Evolutionary conservation across 164 flowering plant genomes (phyloP), one percentile per base, ranked within the genome.

Genomic region (Vitis labrusca): DNA sequence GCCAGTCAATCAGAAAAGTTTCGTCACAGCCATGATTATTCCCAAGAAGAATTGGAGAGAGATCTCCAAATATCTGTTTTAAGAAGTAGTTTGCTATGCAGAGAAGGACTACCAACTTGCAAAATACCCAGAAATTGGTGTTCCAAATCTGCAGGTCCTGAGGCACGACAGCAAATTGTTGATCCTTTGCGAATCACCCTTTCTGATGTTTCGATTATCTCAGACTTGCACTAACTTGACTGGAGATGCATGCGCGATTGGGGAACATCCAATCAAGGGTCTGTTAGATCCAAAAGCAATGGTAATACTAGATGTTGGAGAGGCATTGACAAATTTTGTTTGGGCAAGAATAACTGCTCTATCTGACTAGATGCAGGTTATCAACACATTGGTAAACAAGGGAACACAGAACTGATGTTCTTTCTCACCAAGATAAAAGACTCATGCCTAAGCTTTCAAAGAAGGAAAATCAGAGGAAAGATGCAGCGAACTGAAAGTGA

Each of bases 331-430:
- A 68, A 94, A 94, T 84, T 97, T 94, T 59, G 90, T 94, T 58
- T 94, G 99, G 97, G 97, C 97, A 7, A 85, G 85, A 76, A 88
- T 91, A 19, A 89, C 99, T 63, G 86, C 97, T 66, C 93, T 91
- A 54, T 78, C 88, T 61, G 96, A 91, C 65, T 94, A 94, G 99
- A 92, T 94, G 99, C 92, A 92, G 83, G 98, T 97, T 71, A 97
- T 98, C 61, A 94, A 94, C 23, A 19, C 23, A 19, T 19, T 19
- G 23, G 23, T 19, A 19, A 19, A 19, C 23, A 19, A 19, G 23
- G 23, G 23, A 19, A 19, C 23, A 19, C 23, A 19, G 23, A 19
- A 19, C 23, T 19, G 23, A 19, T 19, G 23, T 19, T 19, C 23
- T 19, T 19, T 19, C 23, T 19, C 23, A 19, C 23, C 23, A 19